Evolutionary conservation across 192 early-diverging fungal species (phyloP).

Genomic region (Mycoemilia scoparia): DNA sequence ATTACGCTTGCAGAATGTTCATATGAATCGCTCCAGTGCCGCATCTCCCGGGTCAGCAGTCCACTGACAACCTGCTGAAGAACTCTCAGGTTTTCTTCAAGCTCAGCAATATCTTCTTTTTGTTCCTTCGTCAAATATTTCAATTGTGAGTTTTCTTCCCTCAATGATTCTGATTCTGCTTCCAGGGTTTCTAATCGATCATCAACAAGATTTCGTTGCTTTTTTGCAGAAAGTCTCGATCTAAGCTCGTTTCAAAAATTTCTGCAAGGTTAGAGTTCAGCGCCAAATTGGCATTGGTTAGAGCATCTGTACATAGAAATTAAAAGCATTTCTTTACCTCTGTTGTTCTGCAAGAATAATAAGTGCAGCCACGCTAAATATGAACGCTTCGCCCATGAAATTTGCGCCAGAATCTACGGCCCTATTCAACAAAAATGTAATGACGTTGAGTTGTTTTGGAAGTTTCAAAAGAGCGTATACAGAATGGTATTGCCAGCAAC

Average conservation of each 20-base stretch:
- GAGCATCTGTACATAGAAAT: neutral
- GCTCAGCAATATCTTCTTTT: no score
- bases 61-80: no score
- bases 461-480: neutral
- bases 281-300: neutral
- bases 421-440: no score
- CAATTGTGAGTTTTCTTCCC: no score
- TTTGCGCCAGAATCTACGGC: conserved; percentile 69
- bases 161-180: neutral
- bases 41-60: no score
- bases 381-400: conserved; percentile 57
- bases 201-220: conserved; percentile 1
- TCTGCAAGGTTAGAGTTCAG: neutral
- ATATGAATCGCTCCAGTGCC: no score
- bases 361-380: conserved; percentile 55
- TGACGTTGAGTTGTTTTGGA: neutral
- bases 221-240: neutral
- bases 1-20: no score
- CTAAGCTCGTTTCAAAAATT: no score
- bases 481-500: no score
- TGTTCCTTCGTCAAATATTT: no score
- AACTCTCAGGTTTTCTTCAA: no score
- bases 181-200: neutral
- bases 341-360: conserved; percentile 48
- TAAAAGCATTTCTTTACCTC: conserved; percentile 12